phyloP scores from a whole-genome alignment of 1,284 basidiomycete genomes.

The Rhodotorula sp. region DNA sequence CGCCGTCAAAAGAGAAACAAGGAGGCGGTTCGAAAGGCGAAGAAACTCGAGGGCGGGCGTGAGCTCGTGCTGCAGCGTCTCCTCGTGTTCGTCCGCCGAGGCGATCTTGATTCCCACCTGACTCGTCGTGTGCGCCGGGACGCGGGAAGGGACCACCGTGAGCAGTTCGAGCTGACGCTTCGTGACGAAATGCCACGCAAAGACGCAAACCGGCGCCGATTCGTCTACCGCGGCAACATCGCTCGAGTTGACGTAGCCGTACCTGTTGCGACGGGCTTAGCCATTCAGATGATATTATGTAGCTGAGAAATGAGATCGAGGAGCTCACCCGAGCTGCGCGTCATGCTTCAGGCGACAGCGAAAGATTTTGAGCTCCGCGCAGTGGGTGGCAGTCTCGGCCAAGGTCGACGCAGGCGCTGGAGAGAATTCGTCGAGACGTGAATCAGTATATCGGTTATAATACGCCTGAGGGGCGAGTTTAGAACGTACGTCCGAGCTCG shows the following conservation, averaged over 20 bases:
- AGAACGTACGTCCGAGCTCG: background rate
- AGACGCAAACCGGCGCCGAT: background rate
- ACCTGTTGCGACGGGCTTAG: background rate
- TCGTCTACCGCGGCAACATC: background rate
- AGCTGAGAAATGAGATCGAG: background rate
- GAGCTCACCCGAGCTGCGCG: background rate
- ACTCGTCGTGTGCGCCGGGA: no score
- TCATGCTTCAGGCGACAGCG: background rate
- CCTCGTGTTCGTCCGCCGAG: background rate
- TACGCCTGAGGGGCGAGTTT: no score
- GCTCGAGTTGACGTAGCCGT: background rate
- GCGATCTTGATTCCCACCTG: background rate
- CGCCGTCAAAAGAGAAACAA: constrained; percentile 6
- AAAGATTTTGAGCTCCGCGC: constrained; percentile 6
- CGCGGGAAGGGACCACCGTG: background rate
- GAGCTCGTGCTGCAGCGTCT: background rate
- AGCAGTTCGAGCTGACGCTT: background rate
- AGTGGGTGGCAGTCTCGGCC: background rate
- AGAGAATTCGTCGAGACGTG: background rate
- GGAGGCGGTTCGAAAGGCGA: constrained; percentile 1
- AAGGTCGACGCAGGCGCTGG: background rate
- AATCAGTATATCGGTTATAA: background rate
- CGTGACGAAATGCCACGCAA: background rate
- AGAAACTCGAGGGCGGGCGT: constrained; percentile 10
- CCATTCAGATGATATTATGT: no score